Conservation (phyloP, 345 rosid species). For the Durio zibethinus region DNA sequence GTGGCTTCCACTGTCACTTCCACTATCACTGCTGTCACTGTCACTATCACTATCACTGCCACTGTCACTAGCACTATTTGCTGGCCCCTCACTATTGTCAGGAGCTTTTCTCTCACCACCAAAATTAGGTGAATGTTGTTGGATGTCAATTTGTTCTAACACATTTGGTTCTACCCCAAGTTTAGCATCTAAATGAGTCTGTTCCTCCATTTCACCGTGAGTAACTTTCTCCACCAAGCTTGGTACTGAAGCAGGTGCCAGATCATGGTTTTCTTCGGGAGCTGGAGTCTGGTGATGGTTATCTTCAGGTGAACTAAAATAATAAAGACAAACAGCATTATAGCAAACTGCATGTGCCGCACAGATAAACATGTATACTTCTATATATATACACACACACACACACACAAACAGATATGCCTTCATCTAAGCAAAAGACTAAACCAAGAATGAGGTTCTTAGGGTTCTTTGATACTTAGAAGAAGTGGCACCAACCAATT, state of each 20-base stretch:
- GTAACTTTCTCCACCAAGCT: constrained; percentile 38
- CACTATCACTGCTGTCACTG: constrained; percentile 61
- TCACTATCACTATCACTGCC: constrained; percentile 25
- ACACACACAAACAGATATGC: neutral
- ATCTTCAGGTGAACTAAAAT: constrained; percentile 76
- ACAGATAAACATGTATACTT: neutral
- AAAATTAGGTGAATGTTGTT: constrained; percentile 45
- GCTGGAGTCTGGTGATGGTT: constrained; percentile 37
- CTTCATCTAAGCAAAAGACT: neutral
- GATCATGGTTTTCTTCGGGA: constrained; percentile 43
- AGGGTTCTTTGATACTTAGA: neutral
- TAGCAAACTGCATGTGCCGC: neutral
- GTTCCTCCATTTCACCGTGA: constrained; percentile 32
- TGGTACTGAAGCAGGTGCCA: constrained; percentile 43
- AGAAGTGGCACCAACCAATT: constrained; percentile 5
- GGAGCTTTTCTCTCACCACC: constrained; percentile 59
- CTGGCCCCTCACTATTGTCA: constrained; percentile 63
- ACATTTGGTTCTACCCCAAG: constrained; percentile 38
- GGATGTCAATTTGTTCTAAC: constrained; percentile 43
- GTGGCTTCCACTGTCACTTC: constrained; percentile 57
- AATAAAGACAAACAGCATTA: neutral
- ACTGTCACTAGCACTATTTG: constrained; percentile 77
- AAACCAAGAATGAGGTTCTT: neutral
- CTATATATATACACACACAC: neutral
- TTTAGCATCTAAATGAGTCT: constrained; percentile 34